Evolutionary conservation across 257 asterid genomes (phyloP), one percentile per base, ranked within the genome.

Genomic region (Datura wrightii): DNA sequence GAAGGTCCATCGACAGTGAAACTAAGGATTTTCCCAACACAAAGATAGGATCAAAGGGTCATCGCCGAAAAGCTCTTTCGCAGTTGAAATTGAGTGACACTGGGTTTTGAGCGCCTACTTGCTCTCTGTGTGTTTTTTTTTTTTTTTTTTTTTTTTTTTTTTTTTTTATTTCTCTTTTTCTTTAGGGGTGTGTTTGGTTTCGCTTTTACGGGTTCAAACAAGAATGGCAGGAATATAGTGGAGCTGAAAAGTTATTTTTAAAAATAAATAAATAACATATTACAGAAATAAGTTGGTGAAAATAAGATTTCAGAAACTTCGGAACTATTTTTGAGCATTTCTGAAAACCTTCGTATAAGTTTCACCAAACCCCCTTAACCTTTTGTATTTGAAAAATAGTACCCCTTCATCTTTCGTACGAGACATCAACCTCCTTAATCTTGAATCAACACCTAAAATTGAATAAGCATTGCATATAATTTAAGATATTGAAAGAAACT

Each of bases 1-100:
- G 90, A 86, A 95, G 95, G 89, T 94, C 94, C 97, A 93, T 94
- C 7, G 42, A 79, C 19, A 56, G 19, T 58, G 36, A n/a, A 58
- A 58, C 10, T 34, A 58, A n/a, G n/a, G 5, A 24, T 24, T 24
- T 24, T 24, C 31, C 31, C 31, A 24, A 24, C 19, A 56, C 1
- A 67, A 67, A 19, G 78, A 67, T 39, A 69, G 55, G 34, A 15
- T 42, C 66, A 76, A 70, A 71, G 76, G 82, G 72, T 48, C 80
- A 59, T 53, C 50, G 1, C 31, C 14, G 24, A 39, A 54, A 65
- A 69, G 31, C 19, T 83, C 9, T 52, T 55, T 67, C 34, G 11
- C 65, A 13, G 34, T 69, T 41, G 58, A 37, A 63, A 83, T 41
- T 71, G 80, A 56, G 60, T 84, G 56, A 55, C 37, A 42, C 24